Base-by-base conservation (phyloP, 177 flowering plant genomes). In the Tripterygium wilfordii region DNA sequence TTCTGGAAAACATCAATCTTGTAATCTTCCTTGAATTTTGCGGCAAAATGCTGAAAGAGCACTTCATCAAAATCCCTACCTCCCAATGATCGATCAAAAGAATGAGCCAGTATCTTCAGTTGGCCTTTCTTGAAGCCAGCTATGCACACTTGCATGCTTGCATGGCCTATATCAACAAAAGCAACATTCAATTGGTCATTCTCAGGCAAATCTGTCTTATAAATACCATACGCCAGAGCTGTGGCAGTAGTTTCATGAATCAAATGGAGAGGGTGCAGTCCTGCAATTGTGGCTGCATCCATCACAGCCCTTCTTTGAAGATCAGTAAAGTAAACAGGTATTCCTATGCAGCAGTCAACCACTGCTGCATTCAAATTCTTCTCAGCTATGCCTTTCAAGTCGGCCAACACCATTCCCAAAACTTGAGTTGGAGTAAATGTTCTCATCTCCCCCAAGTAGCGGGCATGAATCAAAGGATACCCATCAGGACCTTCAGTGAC, bases 401-500 rank as follows among this genome's bases (percentile, higher is more conserved):
- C 45, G 0, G 96, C 76, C 7, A 90, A 63, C 22, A 90, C 53
- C 98, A 90, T 90, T 5, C 80, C 98, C 47, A 90, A 37, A 9
- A 90, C 43, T 45, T 90, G 98, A 2, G 89, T 85, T 0, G 97
- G 97, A 0, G 91, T 77, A 56, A 87, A 87, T 5, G 68, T 17
- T 58, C 47, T 76, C 15, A 36, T 22, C 48, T 88, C 98, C 7
- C 96, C 98, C 31, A 90, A 50, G 48, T 88, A 90, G 19, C 77
- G 67, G 0, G 71, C 92, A 38, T 88, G 76, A 23, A 90, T 75
- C 57, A 88, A 64, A 1, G 96, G 96, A 47, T 37, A 90, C 12
- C 98, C 98, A 74, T 88, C 96, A 38, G 95, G 84, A n/a, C 98
- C 98, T 57, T 85, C 95, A 1, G 80, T 75, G 1, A 90, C 96